Base-by-base conservation (phyloP, 2,329 filamentous ascomycete genomes). In the Pseudogymnoascus sp. region DNA sequence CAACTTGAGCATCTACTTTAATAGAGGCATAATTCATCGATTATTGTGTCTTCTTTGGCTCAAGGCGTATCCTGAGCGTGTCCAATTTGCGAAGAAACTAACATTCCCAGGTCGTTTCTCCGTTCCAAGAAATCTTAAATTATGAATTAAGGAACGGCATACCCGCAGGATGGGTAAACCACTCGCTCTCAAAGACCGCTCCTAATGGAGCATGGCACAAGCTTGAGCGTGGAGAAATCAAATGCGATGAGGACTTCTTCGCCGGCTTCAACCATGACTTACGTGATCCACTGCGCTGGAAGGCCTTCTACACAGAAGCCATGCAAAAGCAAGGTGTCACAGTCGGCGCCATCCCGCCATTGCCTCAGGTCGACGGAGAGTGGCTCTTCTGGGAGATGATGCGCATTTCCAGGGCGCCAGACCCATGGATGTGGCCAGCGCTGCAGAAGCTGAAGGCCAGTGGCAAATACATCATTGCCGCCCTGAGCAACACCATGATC, bases 331-430 rank as follows among this genome's bases (percentile, higher is more conserved):
- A 14, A 30, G 52, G 74, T 77, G 1, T 72, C 63, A 23, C 75
- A 77, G 11, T 74, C 74, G 42, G 67, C 8, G 68, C 76, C 14
- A 69, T 81, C 0, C 89, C 90, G 1, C 80, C 85, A 0, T 72
- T 92, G 0, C 93, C 93, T 0, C 74, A 79, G 1, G 81, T 97
- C 52, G 87, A 97, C 70, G 89, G 84, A 12, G 86, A 91, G 72
- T 85, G 78, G 75, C 79, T 99, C 28, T 97, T 96, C 78, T 89
- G 90, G 82, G 83, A 88, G 69, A 97, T 97, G 92, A 97, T 97
- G 91, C 76, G 80, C 4, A 76, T 82, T 11, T 87, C 89, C 9
- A 80, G 84, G 5, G 75, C 77, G 1, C 86, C 89, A 0, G 93
- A 99, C 72, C 91, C 91, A 3, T 90, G 89, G 80, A 94, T 97